Conservation (phyloP, 2,329 filamentous ascomycete genomes). For the Didymella exigua region DNA sequence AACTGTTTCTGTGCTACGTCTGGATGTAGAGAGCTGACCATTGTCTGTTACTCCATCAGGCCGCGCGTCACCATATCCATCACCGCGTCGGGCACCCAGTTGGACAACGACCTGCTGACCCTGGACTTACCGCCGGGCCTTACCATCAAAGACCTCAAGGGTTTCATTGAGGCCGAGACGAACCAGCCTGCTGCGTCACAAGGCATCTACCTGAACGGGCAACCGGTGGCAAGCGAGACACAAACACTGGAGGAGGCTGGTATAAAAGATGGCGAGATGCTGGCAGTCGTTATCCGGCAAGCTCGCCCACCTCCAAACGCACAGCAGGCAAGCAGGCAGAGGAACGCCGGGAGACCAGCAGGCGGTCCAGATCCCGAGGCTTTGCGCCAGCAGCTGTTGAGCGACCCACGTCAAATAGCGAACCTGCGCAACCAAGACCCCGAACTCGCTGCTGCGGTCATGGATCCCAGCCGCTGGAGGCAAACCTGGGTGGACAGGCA, state of each 20-base stretch:
- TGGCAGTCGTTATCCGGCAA: conserved; percentile 75
- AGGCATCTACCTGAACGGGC: conserved; percentile 89
- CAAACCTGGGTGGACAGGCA: conserved; percentile 72
- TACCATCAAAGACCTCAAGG: conserved; percentile 83
- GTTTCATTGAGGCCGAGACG: conserved; percentile 84
- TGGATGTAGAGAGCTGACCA: conserved; percentile 37
- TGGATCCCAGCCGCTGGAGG: conserved; percentile 77
- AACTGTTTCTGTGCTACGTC: conserved; percentile 44
- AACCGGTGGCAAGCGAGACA: conserved; percentile 74
- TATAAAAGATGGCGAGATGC: conserved; percentile 88
- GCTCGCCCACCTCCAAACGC: conserved; percentile 21
- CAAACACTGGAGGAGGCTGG: conserved; percentile 82
- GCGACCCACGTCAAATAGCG: conserved; percentile 73
- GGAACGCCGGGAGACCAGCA: conserved; percentile 17
- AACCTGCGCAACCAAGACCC: conserved; percentile 75
- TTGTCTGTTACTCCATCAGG: conserved; percentile 58
- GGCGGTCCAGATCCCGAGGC: conserved; percentile 69
- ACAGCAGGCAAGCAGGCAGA: conserved; percentile 36
- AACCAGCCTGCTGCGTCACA: conserved; percentile 73
- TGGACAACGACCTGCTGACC: conserved; percentile 76
- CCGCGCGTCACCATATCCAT: conserved; percentile 82
- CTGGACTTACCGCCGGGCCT: conserved; percentile 83
- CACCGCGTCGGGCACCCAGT: conserved; percentile 70
- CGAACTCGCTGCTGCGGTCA: conserved; percentile 74
- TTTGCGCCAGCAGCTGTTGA: conserved; percentile 80